Percentiles rank a stretch among this genome's conserved stretches.
Conservation (phyloP, 139 green algal species). For the Zygnema circumcarinatum region DNA sequence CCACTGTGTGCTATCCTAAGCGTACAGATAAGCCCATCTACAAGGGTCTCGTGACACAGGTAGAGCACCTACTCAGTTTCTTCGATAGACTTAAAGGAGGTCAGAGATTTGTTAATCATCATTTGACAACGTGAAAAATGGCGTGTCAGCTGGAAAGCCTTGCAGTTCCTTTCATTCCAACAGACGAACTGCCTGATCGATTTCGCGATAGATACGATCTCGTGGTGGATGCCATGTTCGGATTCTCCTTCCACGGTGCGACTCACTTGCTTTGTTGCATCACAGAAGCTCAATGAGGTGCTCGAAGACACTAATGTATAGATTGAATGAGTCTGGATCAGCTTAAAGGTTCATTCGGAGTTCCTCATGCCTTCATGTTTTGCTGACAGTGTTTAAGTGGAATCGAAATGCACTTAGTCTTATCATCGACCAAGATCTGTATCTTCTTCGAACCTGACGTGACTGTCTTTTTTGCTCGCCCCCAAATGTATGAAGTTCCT, state of each 20-base stretch:
- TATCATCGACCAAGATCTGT: too few species aligned
- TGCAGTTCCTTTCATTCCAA: conserved; percentile 72
- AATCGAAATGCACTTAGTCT: too few species aligned
- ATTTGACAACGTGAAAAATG: neutral
- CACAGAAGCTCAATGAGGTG: too few species aligned
- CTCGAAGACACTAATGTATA: too few species aligned
- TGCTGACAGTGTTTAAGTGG: too few species aligned
- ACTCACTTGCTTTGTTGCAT: neutral
- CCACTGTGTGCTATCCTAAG: conserved; percentile 84
- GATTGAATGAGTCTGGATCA: too few species aligned
- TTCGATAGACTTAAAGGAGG: neutral
- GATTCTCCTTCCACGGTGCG: conserved; percentile 87
- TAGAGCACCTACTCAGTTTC: conserved; percentile 8
- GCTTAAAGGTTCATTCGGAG: too few species aligned
- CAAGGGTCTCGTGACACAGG: conserved; percentile 77
- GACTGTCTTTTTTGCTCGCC: too few species aligned
- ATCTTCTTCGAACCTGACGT: too few species aligned
- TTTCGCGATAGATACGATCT: conserved; percentile 70
- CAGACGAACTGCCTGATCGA: conserved; percentile 63
- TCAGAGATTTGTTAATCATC: neutral
- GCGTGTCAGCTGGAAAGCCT: conserved; percentile 60
- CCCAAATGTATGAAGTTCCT: too few species aligned
- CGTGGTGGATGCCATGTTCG: conserved; percentile 95
- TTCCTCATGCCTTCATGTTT: too few species aligned
- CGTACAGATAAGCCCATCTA: conserved; percentile 86